These are phyloP conservation scores for Backusella australiensis DNA, from an alignment of 192 early-diverging fungal species.

Conservation along the genomic window DNA sequence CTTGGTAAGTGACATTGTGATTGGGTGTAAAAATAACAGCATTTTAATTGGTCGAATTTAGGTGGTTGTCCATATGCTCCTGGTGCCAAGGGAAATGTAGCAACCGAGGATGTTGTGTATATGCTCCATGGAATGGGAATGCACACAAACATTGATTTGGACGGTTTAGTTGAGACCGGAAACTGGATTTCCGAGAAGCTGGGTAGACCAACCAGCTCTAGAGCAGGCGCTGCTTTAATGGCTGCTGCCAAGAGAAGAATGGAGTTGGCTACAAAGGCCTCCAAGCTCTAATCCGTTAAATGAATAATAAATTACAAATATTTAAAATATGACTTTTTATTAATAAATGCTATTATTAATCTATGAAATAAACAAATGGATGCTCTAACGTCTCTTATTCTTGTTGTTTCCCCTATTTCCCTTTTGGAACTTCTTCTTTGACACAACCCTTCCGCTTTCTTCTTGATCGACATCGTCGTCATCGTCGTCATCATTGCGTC, in stretches of 20 bases:
- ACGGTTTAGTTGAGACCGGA: constrained; percentile 72
- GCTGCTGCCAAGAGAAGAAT: constrained; percentile 14
- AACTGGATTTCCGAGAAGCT: constrained; percentile 86
- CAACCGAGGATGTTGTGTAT: constrained; percentile 95
- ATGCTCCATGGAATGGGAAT: constrained; percentile 85
- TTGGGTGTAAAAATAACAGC: too few species aligned
- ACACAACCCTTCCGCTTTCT: constrained; percentile 10
- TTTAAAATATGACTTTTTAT: neutral
- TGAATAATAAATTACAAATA: neutral
- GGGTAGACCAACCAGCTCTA: constrained; percentile 62
- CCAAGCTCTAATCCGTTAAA: neutral
- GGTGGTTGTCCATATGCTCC: constrained; percentile 96
- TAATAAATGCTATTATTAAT: neutral
- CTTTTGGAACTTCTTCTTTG: constrained; percentile 13
- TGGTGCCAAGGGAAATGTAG: constrained; percentile 96
- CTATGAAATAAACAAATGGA: constrained; percentile 7
- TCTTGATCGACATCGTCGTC: constrained; percentile 30
- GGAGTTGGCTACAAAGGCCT: neutral
- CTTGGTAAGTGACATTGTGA: constrained; percentile 48
- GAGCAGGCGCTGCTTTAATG: constrained; percentile 49
- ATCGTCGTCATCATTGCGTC: constrained; percentile 38
- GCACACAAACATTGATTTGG: constrained; percentile 76
- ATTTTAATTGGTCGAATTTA: constrained; percentile 18
- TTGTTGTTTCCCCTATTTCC: neutral
- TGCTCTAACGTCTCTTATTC: constrained; percentile 1